phyloP scores from a whole-genome alignment of 2,329 filamentous ascomycete species.

The Colletotrichum sp. region DNA sequence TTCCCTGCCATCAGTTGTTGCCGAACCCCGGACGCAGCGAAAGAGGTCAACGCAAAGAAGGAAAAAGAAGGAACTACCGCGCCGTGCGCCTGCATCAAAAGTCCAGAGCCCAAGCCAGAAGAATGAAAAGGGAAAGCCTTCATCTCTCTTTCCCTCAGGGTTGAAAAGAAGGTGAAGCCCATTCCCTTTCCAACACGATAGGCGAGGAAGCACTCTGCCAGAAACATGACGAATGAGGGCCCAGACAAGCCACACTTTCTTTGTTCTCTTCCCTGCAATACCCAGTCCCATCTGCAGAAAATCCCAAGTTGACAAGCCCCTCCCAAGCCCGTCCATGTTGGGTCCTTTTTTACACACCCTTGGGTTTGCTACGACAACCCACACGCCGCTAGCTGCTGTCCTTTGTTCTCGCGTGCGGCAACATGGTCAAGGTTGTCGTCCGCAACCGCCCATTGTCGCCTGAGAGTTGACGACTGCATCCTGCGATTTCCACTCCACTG shows the following conservation, averaged over 20 bases:
- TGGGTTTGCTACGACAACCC: constrained; percentile 7
- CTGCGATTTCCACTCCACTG: not conserved
- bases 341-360: not conserved
- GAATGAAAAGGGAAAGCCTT: not conserved
- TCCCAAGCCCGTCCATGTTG: not conserved
- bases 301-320: not conserved
- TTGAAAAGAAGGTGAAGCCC: not conserved
- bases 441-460: constrained; percentile 20
- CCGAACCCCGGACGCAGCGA: not conserved
- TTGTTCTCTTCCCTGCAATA: constrained; percentile 11
- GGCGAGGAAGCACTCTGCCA: not conserved
- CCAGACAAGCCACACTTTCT: constrained; percentile 11
- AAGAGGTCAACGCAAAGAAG: not conserved
- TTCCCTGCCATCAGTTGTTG: not conserved
- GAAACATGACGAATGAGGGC: constrained; percentile 18
- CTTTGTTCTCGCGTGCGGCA: constrained; percentile 19
- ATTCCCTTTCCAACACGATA: not conserved
- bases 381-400: constrained; percentile 1
- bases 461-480: constrained; percentile 13
- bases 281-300: constrained; percentile 8
- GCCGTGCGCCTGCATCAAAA: not conserved
- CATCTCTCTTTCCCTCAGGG: not conserved
- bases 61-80: not conserved
- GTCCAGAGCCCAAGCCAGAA: not conserved
- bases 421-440: constrained; percentile 13